Evolutionary conservation across 2,329 filamentous ascomycete species (phyloP), one percentile per base, ranked within the genome.

Genomic region (Phoma sp.): DNA sequence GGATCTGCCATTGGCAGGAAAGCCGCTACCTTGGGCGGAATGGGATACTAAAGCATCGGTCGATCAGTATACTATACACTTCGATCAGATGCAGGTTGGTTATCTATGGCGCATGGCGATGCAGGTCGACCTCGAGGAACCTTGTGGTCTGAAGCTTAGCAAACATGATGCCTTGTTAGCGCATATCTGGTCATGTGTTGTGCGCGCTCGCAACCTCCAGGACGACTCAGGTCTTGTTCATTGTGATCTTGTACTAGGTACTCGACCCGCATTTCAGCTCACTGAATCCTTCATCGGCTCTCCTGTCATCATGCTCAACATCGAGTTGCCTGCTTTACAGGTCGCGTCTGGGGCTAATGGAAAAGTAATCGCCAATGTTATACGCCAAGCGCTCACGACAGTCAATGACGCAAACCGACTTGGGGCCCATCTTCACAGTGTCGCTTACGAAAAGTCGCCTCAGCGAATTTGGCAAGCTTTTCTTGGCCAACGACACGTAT

Each of bases 91-190:
- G 47, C 51, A 55, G 44, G 18, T 55, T 25, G 51, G 55, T 29
- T 32, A 40, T 18, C 35, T 49, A 9, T 54, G 37, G 50, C 23
- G 24, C 11, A 22, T 4, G 4, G 37, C 38, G 8, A 42, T 42
- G 5, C 46, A 27, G 24, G 7, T 4, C 10, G n/a, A 13, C 27
- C 14, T 9, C 1, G 4, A 2, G 14, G 3, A 7, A 38, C 33
- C 36, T 23, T n/a, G 44, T 10, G 22, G 1, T n/a, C 14, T 8
- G 13, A 55, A 11, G n/a, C 49, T 58, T 27, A 55, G 51, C 40
- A 58, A 52, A 36, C 55, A 55, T 38, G 55, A 55, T 24, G 55
- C 55, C 4, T n/a, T 58, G 25, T 47, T 58, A 25, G 55, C 55
- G 6, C 55, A 52, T 11, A 24, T 58, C 7, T 58, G 55, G 55